phyloP scores from a whole-genome alignment of 169 alveolate species.

The Cryptosporidium baileyi region DNA sequence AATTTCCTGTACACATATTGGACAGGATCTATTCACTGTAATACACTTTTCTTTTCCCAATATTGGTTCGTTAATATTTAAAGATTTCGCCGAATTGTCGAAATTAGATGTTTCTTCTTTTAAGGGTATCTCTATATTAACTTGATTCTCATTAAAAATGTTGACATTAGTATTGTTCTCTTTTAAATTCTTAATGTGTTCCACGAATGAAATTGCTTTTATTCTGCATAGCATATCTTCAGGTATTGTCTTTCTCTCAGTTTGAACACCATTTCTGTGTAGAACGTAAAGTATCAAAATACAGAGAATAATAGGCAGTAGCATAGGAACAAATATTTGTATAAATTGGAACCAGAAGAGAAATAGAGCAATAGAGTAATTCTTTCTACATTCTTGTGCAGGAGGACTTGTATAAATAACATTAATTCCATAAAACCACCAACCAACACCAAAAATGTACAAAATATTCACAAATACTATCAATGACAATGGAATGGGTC shows the following conservation, averaged over 20 bases:
- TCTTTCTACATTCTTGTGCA: slow-evolving; percentile 22
- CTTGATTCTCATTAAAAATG: slow-evolving; percentile 34
- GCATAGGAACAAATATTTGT: slow-evolving; percentile 34
- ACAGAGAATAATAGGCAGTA: slow-evolving; percentile 47
- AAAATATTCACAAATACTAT: neutral
- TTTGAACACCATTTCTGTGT: slow-evolving; percentile 57
- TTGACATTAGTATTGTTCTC: slow-evolving; percentile 13
- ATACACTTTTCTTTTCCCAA: slow-evolving; percentile 1
- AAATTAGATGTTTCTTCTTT: neutral
- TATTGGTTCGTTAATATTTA: neutral
- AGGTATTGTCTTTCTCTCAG: slow-evolving; percentile 28
- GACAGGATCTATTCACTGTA: slow-evolving; percentile 52
- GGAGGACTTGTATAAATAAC: slow-evolving; percentile 55
- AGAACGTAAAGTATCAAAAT: slow-evolving; percentile 6
- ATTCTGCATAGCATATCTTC: slow-evolving; percentile 51
- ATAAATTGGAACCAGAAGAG: slow-evolving; percentile 62
- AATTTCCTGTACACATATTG: slow-evolving; percentile 67
- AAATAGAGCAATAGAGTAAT: slow-evolving; percentile 28
- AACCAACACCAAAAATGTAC: slow-evolving; percentile 33
- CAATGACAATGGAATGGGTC: slow-evolving; percentile 2
- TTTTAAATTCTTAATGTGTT: slow-evolving; percentile 27
- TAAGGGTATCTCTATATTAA: neutral
- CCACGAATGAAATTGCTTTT: slow-evolving; percentile 36
- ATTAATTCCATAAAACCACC: slow-evolving; percentile 70
- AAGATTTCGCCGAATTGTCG: neutral